Evolutionary conservation across 2,329 filamentous ascomycete genomes (phyloP), one percentile per base, ranked within the genome.

Genomic region (Fusarium gaditjirri): DNA sequence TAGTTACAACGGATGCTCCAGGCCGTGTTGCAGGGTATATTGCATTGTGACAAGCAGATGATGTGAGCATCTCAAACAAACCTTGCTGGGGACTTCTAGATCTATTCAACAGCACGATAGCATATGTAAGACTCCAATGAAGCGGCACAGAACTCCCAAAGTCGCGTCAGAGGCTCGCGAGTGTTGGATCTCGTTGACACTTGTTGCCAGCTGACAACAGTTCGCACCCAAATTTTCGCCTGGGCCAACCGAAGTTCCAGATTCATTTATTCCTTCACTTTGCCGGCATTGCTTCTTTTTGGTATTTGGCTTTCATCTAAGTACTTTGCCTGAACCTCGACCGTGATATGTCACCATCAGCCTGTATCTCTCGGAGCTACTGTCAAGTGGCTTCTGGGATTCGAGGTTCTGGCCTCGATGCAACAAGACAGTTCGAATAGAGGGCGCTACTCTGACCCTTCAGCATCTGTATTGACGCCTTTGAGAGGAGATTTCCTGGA

Each of bases 401-500:
- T 41, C 44, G 52, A 68, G 19, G 38, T 35, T 41, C 23, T 46
- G 52, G 65, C 13, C 29, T 65, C 57, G 52, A 77, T 77, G 75
- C 72, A 71, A 53, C 63, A 61, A 56, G 66, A 44, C 8, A 58
- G 39, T 46, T 72, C 68, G 35, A 57, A 71, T 21, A 71, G 71
- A 56, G 70, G 67, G 36, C 70, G 72, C 14, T 57, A 76, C 53
- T 78, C 78, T 43, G 71, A 77, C 58, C 72, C 74, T 27, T 74
- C 74, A 13, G 70, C 70, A 11, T 74, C 76, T 50, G 62, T 70
- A 41, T 63, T 77, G 19, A 75, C 71, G 16, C 77, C 81, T 7
- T 77, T 84, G 7, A 80, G 77, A 46, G 81, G 81, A 8, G 80
- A 82, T 35, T 83, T 84, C 46, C 77, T 84, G n/a, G 76, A 80